Evolutionary conservation across 306 rosid species (phyloP).

Genomic region (Purshia tridentata): DNA sequence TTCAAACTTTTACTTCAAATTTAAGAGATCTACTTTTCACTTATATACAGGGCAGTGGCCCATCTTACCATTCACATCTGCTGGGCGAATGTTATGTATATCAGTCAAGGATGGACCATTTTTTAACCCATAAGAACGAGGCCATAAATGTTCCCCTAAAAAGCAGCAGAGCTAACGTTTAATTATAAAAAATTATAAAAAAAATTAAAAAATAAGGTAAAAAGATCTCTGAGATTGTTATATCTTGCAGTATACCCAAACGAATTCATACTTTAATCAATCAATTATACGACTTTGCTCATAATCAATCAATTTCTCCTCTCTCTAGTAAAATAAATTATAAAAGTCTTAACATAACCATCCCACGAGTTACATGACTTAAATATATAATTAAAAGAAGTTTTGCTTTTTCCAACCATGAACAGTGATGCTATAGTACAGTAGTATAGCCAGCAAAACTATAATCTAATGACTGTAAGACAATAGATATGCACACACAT

Average conservation of each 20-base stretch:
- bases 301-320: not conserved
- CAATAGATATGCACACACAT: not conserved
- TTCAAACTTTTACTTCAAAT: not conserved
- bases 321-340: not conserved
- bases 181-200: no score
- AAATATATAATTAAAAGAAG: not conserved
- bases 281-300: not conserved
- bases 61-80: slow-evolving; percentile 64
- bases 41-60: not conserved
- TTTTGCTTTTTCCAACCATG: not conserved
- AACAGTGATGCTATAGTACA: not conserved
- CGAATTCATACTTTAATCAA: not conserved
- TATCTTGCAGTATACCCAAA: not conserved
- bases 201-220: not conserved
- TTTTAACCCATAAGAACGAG: slow-evolving; percentile 69
- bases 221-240: not conserved
- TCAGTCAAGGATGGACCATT: slow-evolving; percentile 63
- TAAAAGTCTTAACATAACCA: not conserved
- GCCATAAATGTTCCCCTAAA: slow-evolving; percentile 80
- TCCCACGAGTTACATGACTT: not conserved
- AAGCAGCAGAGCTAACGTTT: not conserved
- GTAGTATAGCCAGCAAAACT: not conserved
- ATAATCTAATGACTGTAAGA: not conserved
- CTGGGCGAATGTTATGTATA: slow-evolving; percentile 69
- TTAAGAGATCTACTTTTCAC: not conserved